A percentile compares a stretch with the other conserved stretches of the same genome.
These are phyloP conservation scores for Cutaneotrichosporon cavernicola DNA, from an alignment of 1,284 basidiomycete genomes.

Conservation along the genomic window DNA sequence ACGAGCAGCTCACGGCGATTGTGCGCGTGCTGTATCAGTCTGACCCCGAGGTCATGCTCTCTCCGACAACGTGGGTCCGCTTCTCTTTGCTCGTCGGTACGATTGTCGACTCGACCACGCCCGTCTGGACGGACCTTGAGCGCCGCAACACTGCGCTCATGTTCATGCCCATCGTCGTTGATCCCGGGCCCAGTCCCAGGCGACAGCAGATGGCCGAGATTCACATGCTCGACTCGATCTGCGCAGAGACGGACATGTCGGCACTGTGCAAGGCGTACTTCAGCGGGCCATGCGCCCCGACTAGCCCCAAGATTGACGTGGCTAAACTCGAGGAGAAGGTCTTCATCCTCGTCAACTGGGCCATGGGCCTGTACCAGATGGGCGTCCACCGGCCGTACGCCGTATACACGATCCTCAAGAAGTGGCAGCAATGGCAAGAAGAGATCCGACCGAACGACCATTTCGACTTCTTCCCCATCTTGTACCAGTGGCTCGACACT, in stretches of 20 bases:
- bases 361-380: conserved; percentile 76
- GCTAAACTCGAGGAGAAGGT: conserved; percentile 60
- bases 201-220: conserved; percentile 68
- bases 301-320: conserved; percentile 54
- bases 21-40: conserved; percentile 38
- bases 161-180: conserved; percentile 63
- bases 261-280: conserved; percentile 63
- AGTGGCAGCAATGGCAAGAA: conserved; percentile 61
- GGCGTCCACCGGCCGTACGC: conserved; percentile 81
- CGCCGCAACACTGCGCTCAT: conserved; percentile 73
- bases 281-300: conserved; percentile 43
- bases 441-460: conserved; percentile 24
- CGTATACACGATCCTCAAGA: conserved; percentile 69
- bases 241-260: conserved; percentile 65
- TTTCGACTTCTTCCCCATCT: conserved; percentile 47
- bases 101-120: conserved; percentile 23
- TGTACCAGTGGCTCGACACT: conserved; percentile 83
- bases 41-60: conserved; percentile 39
- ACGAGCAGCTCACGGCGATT: conserved; percentile 35
- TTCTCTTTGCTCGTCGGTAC: conserved; percentile 51
- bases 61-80: conserved; percentile 57
- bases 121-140: conserved; percentile 56
- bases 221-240: conserved; percentile 79
- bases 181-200: conserved; percentile 47
- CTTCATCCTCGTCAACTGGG: conserved; percentile 80